Conservation (phyloP, 495 filamentous ascomycete species). For the Tuber aestivum region DNA sequence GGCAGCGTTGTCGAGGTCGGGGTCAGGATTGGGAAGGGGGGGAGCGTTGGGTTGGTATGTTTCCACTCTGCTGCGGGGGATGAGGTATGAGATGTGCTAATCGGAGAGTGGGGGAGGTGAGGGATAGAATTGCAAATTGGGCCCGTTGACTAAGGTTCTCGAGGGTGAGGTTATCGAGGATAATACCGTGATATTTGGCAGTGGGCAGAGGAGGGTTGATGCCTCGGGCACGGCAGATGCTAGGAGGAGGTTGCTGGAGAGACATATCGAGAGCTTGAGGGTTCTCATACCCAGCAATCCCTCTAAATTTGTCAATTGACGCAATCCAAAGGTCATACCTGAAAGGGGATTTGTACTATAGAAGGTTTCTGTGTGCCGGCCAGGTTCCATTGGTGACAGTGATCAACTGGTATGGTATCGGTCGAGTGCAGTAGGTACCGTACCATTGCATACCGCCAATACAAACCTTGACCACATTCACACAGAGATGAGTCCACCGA, state of each 20-base stretch:
- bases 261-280: slow-evolving; percentile 59
- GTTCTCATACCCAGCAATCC: slow-evolving; percentile 59
- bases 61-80: background rate
- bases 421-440: too few species aligned
- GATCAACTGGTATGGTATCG: background rate
- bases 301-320: slow-evolving; percentile 49
- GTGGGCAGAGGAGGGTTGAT: slow-evolving; percentile 54
- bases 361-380: background rate
- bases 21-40: slow-evolving; percentile 55
- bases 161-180: slow-evolving; percentile 56
- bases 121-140: slow-evolving; percentile 53
- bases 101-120: background rate
- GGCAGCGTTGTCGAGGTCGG: slow-evolving; percentile 59
- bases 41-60: slow-evolving; percentile 60
- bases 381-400: background rate
- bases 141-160: slow-evolving; percentile 50
- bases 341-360: background rate
- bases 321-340: background rate
- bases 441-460: too few species aligned
- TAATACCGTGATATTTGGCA: slow-evolving; percentile 61
- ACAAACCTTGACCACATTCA: too few species aligned
- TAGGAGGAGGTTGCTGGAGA: slow-evolving; percentile 53
- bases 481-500: too few species aligned
- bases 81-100: background rate
- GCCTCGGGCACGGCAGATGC: slow-evolving; percentile 51